Conservation (phyloP, 805 yeast genomes). For the Ogataea nakhonphanomensis region DNA sequence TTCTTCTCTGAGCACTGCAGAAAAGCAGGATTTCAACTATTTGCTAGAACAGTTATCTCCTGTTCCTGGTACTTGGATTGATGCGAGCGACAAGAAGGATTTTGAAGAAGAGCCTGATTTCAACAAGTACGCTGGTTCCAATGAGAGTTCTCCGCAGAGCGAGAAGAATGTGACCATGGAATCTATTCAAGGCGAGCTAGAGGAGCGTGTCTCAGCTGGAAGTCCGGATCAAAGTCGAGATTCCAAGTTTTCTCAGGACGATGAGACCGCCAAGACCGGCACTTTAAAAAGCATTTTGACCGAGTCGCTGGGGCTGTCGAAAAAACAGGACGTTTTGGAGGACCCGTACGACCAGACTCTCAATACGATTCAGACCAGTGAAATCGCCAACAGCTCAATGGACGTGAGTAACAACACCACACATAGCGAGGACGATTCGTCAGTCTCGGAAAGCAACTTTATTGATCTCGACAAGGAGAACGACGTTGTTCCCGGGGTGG, state of each 20-base stretch:
- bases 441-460: slow-evolving; percentile 26
- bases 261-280: slow-evolving; percentile 7
- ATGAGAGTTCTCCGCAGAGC: slow-evolving; percentile 20
- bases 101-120: slow-evolving; percentile 8
- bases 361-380: slow-evolving; percentile 15
- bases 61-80: slow-evolving; percentile 31
- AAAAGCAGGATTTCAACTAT: slow-evolving; percentile 25
- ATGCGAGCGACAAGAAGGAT: slow-evolving; percentile 11
- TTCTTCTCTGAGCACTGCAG: slow-evolving; percentile 14
- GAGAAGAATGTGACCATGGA: slow-evolving; percentile 10
- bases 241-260: slow-evolving; percentile 1
- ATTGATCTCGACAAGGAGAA: slow-evolving; percentile 20
- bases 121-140: slow-evolving; percentile 16
- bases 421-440: slow-evolving; percentile 14
- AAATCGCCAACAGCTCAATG: slow-evolving; percentile 5
- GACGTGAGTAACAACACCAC: slow-evolving; percentile 6
- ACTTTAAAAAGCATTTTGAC: slow-evolving; percentile 12
- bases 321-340: slow-evolving; percentile 3
- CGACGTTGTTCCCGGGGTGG: slow-evolving; percentile 3
- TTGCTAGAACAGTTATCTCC: slow-evolving; percentile 24
- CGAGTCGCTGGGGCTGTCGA: slow-evolving; percentile 15
- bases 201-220: neutral
- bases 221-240: slow-evolving; percentile 3
- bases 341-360: slow-evolving; percentile 14
- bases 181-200: slow-evolving; percentile 21